phyloP scores from a whole-genome alignment of 1,284 basidiomycete genomes.

The Hemileia vastatrix region DNA sequence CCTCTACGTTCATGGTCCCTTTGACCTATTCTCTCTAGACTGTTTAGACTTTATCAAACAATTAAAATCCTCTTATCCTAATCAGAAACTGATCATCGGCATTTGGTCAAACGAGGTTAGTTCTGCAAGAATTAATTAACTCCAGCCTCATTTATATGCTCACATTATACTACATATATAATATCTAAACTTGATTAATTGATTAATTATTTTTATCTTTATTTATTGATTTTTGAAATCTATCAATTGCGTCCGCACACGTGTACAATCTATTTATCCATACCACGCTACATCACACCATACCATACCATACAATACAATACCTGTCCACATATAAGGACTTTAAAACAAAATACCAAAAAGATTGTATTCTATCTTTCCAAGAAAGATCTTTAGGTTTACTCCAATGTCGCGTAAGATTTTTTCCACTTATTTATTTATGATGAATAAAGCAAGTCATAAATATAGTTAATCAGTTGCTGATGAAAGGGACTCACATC shows the following conservation, averaged over 20 bases:
- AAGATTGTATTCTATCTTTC: slow-evolving; percentile 11
- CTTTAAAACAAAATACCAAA: slow-evolving; percentile 2
- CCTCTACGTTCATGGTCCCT: slow-evolving; percentile 14
- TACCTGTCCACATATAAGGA: too few relatives aligned
- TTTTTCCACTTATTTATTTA: background rate
- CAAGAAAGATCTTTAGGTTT: slow-evolving; percentile 14
- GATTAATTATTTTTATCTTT: too few relatives aligned
- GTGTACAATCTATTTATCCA: too few relatives aligned
- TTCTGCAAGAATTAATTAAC: background rate
- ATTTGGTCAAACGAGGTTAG: slow-evolving; percentile 16
- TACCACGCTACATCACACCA: too few relatives aligned
- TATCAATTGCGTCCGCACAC: too few relatives aligned
- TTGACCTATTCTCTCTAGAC: slow-evolving; percentile 12
- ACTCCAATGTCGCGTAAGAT: slow-evolving; percentile 10
- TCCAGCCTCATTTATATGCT: background rate
- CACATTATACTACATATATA: background rate
- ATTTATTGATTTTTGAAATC: too few relatives aligned
- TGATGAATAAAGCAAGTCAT: background rate
- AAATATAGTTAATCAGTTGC: background rate
- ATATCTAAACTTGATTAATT: too few relatives aligned
- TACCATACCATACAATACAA: too few relatives aligned
- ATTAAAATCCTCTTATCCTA: slow-evolving; percentile 1
- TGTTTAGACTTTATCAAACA: slow-evolving; percentile 6
- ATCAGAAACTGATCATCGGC: slow-evolving; percentile 4
- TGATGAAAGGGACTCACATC: background rate